A percentile compares a stretch with the other conserved stretches of the same genome.
Conservation (phyloP, 2,329 filamentous ascomycete species). For the Ascochyta fabae region DNA sequence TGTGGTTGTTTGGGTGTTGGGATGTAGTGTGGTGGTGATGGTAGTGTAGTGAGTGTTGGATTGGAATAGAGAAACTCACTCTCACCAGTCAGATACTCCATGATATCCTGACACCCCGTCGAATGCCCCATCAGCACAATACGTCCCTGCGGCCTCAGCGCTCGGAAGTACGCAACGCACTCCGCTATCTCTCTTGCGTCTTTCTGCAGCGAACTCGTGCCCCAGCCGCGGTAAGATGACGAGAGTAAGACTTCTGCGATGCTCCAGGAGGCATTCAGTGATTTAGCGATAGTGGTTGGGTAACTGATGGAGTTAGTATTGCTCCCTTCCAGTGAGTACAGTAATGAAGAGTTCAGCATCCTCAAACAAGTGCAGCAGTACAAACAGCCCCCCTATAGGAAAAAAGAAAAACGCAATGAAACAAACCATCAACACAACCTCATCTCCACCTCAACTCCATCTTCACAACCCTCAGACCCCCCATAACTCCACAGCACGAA, state of each 20-base stretch:
- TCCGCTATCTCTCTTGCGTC: conserved; percentile 62
- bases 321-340: too few relatives aligned
- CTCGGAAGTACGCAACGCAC: conserved; percentile 59
- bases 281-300: conserved; percentile 56
- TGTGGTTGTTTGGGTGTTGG: background rate
- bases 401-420: too few relatives aligned
- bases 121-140: conserved; percentile 74
- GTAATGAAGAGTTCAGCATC: too few relatives aligned
- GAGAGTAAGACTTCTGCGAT: conserved; percentile 59
- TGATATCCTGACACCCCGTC: conserved; percentile 71
- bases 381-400: too few relatives aligned
- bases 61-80: conserved; percentile 7
- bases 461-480: too few relatives aligned
- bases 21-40: background rate
- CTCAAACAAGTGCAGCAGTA: too few relatives aligned
- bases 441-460: too few relatives aligned
- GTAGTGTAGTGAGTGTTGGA: too few relatives aligned
- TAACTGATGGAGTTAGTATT: conserved; percentile 48
- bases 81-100: conserved; percentile 64
- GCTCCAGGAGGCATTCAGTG: conserved; percentile 59
- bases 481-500: too few relatives aligned
- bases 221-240: conserved; percentile 63
- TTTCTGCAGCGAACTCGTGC: conserved; percentile 57
- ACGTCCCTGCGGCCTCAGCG: conserved; percentile 50
- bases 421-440: too few relatives aligned